Percentiles rank a stretch among this genome's conserved stretches.
phyloP scores from a whole-genome alignment of 495 filamentous ascomycete species.

The Geopyxis carbonaria region DNA sequence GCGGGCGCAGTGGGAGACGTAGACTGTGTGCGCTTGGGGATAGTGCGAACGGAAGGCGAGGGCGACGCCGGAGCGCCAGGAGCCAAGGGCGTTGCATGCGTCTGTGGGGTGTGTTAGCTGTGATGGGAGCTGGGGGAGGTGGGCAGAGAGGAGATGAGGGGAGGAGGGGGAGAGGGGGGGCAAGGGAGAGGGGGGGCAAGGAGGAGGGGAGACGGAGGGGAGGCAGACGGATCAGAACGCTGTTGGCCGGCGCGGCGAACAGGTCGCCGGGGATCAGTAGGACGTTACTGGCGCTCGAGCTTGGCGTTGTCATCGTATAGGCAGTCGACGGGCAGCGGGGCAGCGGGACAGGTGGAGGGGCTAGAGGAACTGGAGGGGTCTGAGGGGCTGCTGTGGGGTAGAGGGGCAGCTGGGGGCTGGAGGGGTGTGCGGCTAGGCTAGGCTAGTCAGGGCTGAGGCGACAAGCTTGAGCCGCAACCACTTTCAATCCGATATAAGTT shows the following conservation, averaged over 20 bases:
- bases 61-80: conserved; percentile 3
- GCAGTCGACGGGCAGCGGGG: too few species aligned
- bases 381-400: too few species aligned
- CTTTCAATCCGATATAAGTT: too few species aligned
- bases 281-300: too few species aligned
- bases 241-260: conserved; percentile 1
- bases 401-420: too few species aligned
- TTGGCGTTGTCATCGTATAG: too few species aligned
- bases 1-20: not conserved
- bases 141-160: not conserved
- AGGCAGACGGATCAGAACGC: not conserved
- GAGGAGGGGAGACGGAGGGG: not conserved
- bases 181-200: not conserved
- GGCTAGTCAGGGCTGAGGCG: too few species aligned
- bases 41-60: not conserved
- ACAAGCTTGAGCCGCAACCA: too few species aligned
- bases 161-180: not conserved
- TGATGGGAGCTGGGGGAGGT: not conserved
- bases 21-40: not conserved
- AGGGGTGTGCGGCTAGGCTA: too few species aligned
- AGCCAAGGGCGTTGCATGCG: conserved; percentile 1
- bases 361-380: too few species aligned
- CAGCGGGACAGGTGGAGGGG: too few species aligned
- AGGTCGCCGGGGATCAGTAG: not conserved
- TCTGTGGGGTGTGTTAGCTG: not conserved